phyloP scores from a whole-genome alignment of 192 early-diverging fungal species.

The Funneliformis geosporum region DNA sequence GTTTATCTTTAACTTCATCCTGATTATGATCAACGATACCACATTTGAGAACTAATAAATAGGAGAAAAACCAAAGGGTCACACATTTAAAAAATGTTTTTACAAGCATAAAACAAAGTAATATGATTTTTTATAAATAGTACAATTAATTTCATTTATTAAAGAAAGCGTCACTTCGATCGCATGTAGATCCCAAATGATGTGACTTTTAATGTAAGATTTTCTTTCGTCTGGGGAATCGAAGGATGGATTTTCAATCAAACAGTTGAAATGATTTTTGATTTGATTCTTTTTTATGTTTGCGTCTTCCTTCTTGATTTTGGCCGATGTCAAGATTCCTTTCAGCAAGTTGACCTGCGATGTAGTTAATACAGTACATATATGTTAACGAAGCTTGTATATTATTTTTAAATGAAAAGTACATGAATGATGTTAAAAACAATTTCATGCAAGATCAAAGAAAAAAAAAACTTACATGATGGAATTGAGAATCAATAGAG shows the following conservation, averaged over 20 bases:
- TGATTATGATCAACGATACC: conserved; percentile 84
- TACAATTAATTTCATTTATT: conserved; percentile 61
- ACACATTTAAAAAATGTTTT: too few relatives aligned
- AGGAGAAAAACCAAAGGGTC: conserved; percentile 15
- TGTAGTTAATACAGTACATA: conserved; percentile 85
- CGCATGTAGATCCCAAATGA: conserved; percentile 84
- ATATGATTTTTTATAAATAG: too few relatives aligned
- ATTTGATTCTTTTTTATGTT: conserved; percentile 61
- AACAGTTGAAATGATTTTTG: too few relatives aligned
- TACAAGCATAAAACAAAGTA: too few relatives aligned
- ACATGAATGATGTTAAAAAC: too few relatives aligned
- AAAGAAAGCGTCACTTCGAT: conserved; percentile 37
- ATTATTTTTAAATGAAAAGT: too few relatives aligned
- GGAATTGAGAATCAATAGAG: conserved; percentile 86
- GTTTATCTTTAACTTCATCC: conserved; percentile 67
- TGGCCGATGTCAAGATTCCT: conserved; percentile 66
- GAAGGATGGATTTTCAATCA: conserved; percentile 78
- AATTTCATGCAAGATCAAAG: too few relatives aligned
- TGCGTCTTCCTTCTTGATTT: conserved; percentile 70
- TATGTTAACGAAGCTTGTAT: conserved; percentile 84
- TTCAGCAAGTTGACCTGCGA: conserved; percentile 77
- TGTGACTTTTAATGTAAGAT: conserved; percentile 75
- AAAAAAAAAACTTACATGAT: conserved; percentile 64
- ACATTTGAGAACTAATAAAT: conserved; percentile 67
- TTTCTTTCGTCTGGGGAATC: conserved; percentile 99